Evolutionary conservation across 257 asterid genomes (phyloP).

Genomic region (Solanum lycopersicoides): DNA sequence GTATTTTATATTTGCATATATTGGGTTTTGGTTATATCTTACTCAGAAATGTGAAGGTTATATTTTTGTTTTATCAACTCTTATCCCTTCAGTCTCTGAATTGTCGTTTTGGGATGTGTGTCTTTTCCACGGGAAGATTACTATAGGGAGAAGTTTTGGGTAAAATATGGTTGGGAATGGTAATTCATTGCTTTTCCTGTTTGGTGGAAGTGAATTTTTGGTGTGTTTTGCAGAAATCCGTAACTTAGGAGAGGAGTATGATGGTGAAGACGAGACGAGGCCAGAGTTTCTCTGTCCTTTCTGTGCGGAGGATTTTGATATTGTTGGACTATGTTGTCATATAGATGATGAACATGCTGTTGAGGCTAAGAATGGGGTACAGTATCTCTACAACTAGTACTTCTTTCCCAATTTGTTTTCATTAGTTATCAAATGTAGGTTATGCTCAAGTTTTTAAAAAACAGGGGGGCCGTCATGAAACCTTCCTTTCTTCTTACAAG

Average conservation of each 20-base stretch:
- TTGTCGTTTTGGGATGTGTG: not conserved
- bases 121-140: not conserved
- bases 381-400: not conserved
- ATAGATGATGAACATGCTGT: slow-evolving; percentile 75
- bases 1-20: not conserved
- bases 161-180: not conserved
- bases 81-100: not conserved
- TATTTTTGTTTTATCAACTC: not conserved
- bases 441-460: not conserved
- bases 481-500: not conserved
- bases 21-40: not conserved
- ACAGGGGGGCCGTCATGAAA: not conserved
- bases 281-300: slow-evolving; percentile 77
- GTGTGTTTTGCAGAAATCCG: slow-evolving; percentile 30
- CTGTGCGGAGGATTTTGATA: slow-evolving; percentile 78
- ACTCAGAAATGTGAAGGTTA: not conserved
- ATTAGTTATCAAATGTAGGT: not conserved
- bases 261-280: slow-evolving; percentile 46
- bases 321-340: slow-evolving; percentile 87
- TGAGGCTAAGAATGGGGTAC: slow-evolving; percentile 88
- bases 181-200: not conserved
- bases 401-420: not conserved
- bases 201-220: not conserved
- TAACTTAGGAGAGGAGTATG: slow-evolving; percentile 51
- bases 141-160: not conserved